Conservation (phyloP, 768 basidiomycete species). For the Mycena pura region DNA sequence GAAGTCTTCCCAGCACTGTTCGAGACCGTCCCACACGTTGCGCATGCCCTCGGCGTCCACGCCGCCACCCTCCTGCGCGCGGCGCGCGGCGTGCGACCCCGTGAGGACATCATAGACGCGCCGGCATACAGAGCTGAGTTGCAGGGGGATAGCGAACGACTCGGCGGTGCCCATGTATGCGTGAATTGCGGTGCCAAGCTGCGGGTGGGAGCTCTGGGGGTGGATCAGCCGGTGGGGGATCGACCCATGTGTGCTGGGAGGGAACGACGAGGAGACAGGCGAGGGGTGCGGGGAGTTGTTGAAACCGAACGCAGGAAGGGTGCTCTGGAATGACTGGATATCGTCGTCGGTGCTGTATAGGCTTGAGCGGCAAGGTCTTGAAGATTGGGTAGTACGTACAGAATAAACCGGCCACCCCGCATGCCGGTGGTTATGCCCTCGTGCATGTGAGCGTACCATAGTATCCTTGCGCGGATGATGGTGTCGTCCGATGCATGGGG, state of each 20-base stretch:
- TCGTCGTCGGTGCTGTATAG: constrained; percentile 86
- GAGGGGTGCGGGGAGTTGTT: constrained; percentile 39
- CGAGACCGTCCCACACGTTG: constrained; percentile 86
- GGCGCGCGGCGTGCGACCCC: constrained; percentile 73
- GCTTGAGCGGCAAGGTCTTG: no score
- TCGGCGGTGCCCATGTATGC: constrained; percentile 62
- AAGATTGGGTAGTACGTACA: constrained; percentile 55
- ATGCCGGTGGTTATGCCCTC: constrained; percentile 86
- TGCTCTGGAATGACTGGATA: constrained; percentile 71
- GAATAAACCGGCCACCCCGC: constrained; percentile 80
- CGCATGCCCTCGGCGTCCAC: constrained; percentile 71
- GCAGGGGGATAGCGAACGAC: constrained; percentile 73
- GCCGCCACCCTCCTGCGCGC: constrained; percentile 55
- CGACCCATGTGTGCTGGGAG: constrained; percentile 23
- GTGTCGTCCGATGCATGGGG: constrained; percentile 65
- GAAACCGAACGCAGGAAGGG: constrained; percentile 52
- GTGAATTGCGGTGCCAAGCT: constrained; percentile 43
- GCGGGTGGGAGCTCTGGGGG: constrained; percentile 30
- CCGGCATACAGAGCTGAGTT: constrained; percentile 79
- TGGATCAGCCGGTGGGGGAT: constrained; percentile 24
- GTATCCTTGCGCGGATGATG: constrained; percentile 75
- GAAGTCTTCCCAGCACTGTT: constrained; percentile 85
- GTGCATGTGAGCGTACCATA: constrained; percentile 89
- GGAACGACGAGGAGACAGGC: constrained; percentile 44
- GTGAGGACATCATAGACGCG: constrained; percentile 81